These are phyloP conservation scores for Solidago caesia DNA, from an alignment of 129 eudicot genomes.

Conservation along the genomic window DNA sequence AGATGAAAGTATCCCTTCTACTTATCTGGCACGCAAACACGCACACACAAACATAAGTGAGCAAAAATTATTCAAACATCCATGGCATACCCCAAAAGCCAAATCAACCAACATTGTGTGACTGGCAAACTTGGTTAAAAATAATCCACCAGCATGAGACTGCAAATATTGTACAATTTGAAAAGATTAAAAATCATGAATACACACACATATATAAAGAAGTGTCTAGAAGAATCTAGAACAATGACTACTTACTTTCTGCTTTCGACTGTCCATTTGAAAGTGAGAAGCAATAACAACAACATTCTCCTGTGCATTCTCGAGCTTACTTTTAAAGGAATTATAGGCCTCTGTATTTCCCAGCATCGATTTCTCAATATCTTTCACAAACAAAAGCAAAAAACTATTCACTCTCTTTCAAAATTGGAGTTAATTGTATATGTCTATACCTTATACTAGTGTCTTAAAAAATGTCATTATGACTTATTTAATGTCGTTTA, in stretches of 20 bases:
- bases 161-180: slow-evolving; percentile 28
- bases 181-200: background rate
- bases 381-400: slow-evolving; percentile 69
- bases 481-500: too few species aligned
- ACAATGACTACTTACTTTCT: slow-evolving; percentile 55
- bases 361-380: slow-evolving; percentile 78
- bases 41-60: background rate
- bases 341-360: slow-evolving; percentile 77
- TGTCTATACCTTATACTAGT: too few species aligned
- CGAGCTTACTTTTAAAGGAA: slow-evolving; percentile 71
- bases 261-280: slow-evolving; percentile 76
- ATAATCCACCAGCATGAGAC: slow-evolving; percentile 89
- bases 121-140: slow-evolving; percentile 85
- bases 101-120: slow-evolving; percentile 78
- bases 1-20: background rate
- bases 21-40: slow-evolving; percentile 5
- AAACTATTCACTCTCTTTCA: slow-evolving; percentile 65
- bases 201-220: background rate
- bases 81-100: slow-evolving; percentile 71
- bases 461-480: too few species aligned
- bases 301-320: slow-evolving; percentile 58
- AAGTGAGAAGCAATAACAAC: slow-evolving; percentile 82
- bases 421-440: too few species aligned
- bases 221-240: background rate
- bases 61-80: background rate